These are phyloP conservation scores for Yamadazyma oceani DNA, from an alignment of 1,139 yeast genomes.

Conservation along the genomic window DNA sequence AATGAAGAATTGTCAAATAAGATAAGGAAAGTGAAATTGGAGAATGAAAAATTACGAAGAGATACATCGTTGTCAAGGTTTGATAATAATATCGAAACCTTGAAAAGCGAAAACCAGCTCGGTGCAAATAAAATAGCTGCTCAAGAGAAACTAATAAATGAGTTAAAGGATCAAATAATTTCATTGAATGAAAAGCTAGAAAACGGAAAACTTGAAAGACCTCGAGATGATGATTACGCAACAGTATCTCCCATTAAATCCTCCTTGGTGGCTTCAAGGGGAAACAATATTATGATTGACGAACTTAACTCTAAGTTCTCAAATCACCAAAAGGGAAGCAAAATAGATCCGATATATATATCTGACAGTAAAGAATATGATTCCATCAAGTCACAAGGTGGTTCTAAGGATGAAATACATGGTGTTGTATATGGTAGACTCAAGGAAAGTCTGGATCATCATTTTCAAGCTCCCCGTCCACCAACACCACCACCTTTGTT, in stretches of 20 bases:
- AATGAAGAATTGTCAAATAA: conserved; percentile 24
- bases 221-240: conserved; percentile 1
- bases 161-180: conserved; percentile 21
- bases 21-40: conserved; percentile 24
- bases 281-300: conserved; percentile 15
- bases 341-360: conserved; percentile 5
- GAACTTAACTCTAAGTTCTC: conserved; percentile 15
- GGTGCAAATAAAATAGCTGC: conserved; percentile 25
- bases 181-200: conserved; percentile 3
- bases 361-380: not conserved
- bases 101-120: conserved; percentile 12
- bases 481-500: conserved; percentile 22
- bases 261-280: conserved; percentile 7
- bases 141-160: conserved; percentile 30
- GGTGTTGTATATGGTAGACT: conserved; percentile 5
- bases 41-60: conserved; percentile 23
- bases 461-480: conserved; percentile 15
- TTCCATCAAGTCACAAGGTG: not conserved
- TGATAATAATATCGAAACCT: conserved; percentile 19
- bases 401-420: not conserved
- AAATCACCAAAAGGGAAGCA: conserved; percentile 1
- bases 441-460: conserved; percentile 6
- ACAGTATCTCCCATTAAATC: conserved; percentile 10
- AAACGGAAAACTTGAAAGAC: too few species aligned
- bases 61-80: conserved; percentile 19